These are phyloP conservation scores for Simplicillium sp. DNA, from an alignment of 2,329 filamentous ascomycete species.

Conservation along the genomic window DNA sequence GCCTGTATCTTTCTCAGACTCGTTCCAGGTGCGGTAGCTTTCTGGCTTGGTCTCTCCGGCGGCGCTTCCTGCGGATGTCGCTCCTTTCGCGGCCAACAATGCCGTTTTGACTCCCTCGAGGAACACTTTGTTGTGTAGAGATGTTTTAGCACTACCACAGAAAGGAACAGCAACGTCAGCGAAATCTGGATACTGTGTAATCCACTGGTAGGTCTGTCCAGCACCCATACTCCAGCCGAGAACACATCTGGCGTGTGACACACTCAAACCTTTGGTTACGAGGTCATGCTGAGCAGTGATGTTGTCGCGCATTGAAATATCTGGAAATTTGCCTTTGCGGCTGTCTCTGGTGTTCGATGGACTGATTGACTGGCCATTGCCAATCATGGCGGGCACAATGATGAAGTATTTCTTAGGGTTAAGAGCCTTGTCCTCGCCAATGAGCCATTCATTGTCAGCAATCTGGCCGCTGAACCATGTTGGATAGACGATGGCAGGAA, in stretches of 20 bases:
- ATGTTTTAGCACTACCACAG: conserved; percentile 39
- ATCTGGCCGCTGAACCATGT: conserved; percentile 60
- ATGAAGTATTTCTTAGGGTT: conserved; percentile 44
- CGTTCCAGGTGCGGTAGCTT: conserved; percentile 22
- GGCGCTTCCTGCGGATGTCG: conserved; percentile 39
- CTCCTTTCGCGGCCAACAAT: conserved; percentile 27
- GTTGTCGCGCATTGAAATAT: conserved; percentile 38
- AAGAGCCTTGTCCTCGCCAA: conserved; percentile 55
- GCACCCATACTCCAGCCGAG: conserved; percentile 50
- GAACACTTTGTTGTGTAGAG: conserved; percentile 43
- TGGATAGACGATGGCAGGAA: conserved; percentile 64
- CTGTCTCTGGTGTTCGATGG: conserved; percentile 35
- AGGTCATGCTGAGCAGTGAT: conserved; percentile 37
- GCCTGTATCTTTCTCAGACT: conserved; percentile 27
- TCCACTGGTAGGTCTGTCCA: conserved; percentile 42
- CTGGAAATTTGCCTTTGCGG: conserved; percentile 27
- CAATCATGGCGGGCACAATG: conserved; percentile 40
- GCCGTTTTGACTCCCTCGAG: conserved; percentile 43
- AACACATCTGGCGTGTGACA: conserved; percentile 33
- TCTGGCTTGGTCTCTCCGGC: conserved; percentile 17
- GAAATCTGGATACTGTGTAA: conserved; percentile 37
- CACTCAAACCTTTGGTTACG: conserved; percentile 28
- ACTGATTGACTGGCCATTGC: conserved; percentile 43
- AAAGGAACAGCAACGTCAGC: conserved; percentile 35
- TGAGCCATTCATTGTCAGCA: conserved; percentile 65